Evolutionary conservation across 2,329 filamentous ascomycete genomes (phyloP).

Genomic region (Nannizzia gypsea): DNA sequence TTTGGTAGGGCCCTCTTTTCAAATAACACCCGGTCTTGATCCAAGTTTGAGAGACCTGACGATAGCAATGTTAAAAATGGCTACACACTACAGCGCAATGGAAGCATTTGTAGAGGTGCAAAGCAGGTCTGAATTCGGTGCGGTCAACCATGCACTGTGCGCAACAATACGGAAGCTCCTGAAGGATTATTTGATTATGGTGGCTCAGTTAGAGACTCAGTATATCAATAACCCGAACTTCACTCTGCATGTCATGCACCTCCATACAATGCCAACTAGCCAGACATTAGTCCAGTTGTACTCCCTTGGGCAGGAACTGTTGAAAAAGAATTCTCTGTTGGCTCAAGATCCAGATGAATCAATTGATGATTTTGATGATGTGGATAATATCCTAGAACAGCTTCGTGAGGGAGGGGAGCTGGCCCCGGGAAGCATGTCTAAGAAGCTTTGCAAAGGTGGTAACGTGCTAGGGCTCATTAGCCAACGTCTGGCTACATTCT

Average conservation of each 20-base stretch:
- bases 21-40: conserved; percentile 70
- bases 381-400: conserved; percentile 86
- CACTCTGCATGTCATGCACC: conserved; percentile 82
- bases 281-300: conserved; percentile 90
- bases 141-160: conserved; percentile 90
- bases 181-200: conserved; percentile 85
- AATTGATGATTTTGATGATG: conserved; percentile 65
- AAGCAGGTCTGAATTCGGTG: conserved; percentile 82
- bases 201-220: conserved; percentile 88
- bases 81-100: conserved; percentile 81
- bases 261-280: conserved; percentile 79
- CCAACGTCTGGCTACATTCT: conserved; percentile 73
- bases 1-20: conserved; percentile 68
- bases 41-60: conserved; percentile 83
- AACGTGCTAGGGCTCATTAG: conserved; percentile 83
- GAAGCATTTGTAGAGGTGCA: conserved; percentile 92
- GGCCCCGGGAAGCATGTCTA: conserved; percentile 64
- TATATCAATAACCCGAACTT: conserved; percentile 80
- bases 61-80: conserved; percentile 81
- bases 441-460: conserved; percentile 94
- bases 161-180: conserved; percentile 85
- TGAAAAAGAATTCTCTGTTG: conserved; percentile 76
- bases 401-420: conserved; percentile 77
- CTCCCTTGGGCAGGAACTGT: conserved; percentile 70
- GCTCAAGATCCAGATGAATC: conserved; percentile 59